Base-by-base conservation (phyloP, 2,329 filamentous ascomycete genomes). In the Ciborinia camelliae region DNA sequence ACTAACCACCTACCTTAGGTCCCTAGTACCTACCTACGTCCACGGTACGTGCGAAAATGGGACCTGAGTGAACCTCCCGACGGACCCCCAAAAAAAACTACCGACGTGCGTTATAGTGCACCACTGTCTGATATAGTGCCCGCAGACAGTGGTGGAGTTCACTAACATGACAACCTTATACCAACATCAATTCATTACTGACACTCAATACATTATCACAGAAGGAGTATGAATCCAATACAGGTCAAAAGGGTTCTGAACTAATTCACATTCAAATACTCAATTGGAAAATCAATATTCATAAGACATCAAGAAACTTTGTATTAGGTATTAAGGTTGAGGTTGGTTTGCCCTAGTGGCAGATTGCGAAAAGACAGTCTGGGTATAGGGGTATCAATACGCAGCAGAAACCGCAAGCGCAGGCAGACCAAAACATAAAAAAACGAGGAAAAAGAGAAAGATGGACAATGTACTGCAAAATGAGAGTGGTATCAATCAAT, bases 301-400 rank as follows among this genome's bases (percentile, higher is more conserved):
- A 59, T 63, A 58, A 57, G 30, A 62, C 62, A 57, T 64, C 47
- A 73, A 66, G 69, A 70, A 67, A 69, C 61, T 73, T 74, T 73
- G 45, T 74, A 76, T 76, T 76, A 76, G 66, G 66, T 76, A 76
- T 76, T 76, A 76, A 69, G 53, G 66, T 65, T 61, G 67, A 67
- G 62, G 64, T 67, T 59, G 55, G 67, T 68, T 71, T 75, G 74
- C 74, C 74, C 73, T 75, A 76, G 68, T 73, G 74, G 74, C 74
- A 75, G 74, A 75, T 74, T 74, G 73, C 71, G 67, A 72, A 74
- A 72, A 72, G 72, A 75, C 72, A 73, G 73, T 74, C 75, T 75
- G 74, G 74, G 75, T 76, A 76, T 76, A 75, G 73, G 72, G 75
- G 75, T 76, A 76, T 76, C 75, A 76, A 75, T 73, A 74, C 73